phyloP scores from a whole-genome alignment of 75 land plant species.

The Sequoia sempervirens region DNA sequence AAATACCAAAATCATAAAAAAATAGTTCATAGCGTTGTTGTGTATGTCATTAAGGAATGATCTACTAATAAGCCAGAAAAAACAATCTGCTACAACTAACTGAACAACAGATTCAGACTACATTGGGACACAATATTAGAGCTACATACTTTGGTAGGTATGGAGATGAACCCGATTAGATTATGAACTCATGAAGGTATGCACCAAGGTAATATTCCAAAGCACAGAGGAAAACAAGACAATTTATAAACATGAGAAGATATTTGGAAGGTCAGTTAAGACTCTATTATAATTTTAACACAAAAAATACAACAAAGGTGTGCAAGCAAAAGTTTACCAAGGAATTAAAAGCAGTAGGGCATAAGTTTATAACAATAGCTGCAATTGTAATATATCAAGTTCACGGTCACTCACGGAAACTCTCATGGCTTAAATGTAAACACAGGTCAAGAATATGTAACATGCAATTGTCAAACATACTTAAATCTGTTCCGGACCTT shows the following conservation, averaged over 20 bases:
- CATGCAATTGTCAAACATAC: too few relatives aligned
- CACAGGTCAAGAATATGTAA: too few relatives aligned
- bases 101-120: background rate
- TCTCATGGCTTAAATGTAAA: too few relatives aligned
- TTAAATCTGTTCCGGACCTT: background rate
- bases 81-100: background rate
- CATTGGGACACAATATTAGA: background rate
- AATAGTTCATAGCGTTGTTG: background rate
- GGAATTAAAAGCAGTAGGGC: background rate
- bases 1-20: too few relatives aligned
- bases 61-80: background rate
- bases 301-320: background rate
- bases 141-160: background rate
- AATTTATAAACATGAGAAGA: background rate
- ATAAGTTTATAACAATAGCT: background rate
- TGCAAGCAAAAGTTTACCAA: background rate
- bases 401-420: too few relatives aligned
- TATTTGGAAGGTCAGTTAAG: background rate
- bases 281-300: too few relatives aligned
- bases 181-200: background rate
- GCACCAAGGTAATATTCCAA: background rate
- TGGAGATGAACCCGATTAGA: background rate
- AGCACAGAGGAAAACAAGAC: background rate
- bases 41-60: background rate
- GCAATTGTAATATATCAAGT: too few relatives aligned